Base-by-base conservation (phyloP, 495 filamentous ascomycete species). In the Tuber brumale region DNA sequence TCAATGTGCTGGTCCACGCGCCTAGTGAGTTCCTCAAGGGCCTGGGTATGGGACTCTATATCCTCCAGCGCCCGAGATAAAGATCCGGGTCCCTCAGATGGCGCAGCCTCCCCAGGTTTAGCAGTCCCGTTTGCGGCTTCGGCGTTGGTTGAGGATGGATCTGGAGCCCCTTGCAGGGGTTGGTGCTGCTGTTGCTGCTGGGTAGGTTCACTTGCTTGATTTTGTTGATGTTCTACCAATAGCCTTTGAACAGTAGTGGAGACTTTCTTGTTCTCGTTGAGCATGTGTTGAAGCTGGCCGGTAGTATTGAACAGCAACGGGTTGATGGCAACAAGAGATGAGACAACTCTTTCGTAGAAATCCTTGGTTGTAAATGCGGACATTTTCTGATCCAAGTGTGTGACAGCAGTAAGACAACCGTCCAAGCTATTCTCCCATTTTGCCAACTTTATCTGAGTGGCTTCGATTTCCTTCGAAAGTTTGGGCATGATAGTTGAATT, bases 291-390 rank as follows among this genome's bases (percentile, higher is more conserved):
- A 41, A 80, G 61, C 35, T 80, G 78, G 16, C 70, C 75, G 23
- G 77, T 76, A 37, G 78, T 72, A n/a, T 79, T 79, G 44, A 80
- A 80, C 37, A 80, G n/a, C 71, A 73, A 48, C 23, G 78, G 78
- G 71, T 80, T 80, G 35, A 80, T 76, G 31, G 51, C 44, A 27
- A 76, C n/a, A 45, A 80, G 77, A 69, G 74, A 72, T 18, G 74
- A 70, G 16, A 80, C 73, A 31, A 80, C 78, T 66, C 77, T 45
- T 37, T 80, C 78, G 42, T 80, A 80, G 61, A 80, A 80, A 73
- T 80, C 78, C 27, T 80, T 80, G 27, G 78, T 80, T 44, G 78
- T 80, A 27, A 80, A 80, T 51, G 71, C 75, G 41, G 72, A 79
- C 78, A 80, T 79, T 44, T 44, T 80, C 69, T 79, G 78, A 61